phyloP scores from a whole-genome alignment of 2,329 filamentous ascomycete genomes.

The Epichloe typhina region DNA sequence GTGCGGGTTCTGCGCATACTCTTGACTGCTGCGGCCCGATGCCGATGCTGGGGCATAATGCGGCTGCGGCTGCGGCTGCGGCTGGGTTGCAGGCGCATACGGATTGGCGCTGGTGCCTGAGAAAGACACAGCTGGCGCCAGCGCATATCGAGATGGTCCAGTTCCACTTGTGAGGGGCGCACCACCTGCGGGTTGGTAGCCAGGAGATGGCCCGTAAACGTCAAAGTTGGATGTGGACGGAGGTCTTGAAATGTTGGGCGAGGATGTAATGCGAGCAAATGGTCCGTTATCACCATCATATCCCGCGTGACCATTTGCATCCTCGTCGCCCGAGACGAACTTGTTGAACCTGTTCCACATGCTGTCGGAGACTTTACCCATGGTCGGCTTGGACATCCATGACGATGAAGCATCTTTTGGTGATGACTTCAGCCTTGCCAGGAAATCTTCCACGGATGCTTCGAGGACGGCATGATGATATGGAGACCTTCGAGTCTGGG shows the following conservation, averaged over 20 bases:
- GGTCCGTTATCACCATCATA: constrained; percentile 56
- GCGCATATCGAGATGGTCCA: constrained; percentile 27
- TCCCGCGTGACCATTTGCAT: constrained; percentile 56
- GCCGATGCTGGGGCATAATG: background rate
- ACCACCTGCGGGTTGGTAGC: constrained; percentile 16
- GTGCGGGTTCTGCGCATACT: constrained; percentile 19
- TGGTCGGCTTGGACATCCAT: constrained; percentile 89
- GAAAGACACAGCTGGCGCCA: constrained; percentile 8
- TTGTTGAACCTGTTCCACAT: constrained; percentile 92
- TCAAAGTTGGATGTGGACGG: constrained; percentile 62
- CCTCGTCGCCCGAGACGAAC: constrained; percentile 89
- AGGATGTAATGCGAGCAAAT: constrained; percentile 68
- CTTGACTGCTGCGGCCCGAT: background rate
- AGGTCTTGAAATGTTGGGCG: constrained; percentile 60
- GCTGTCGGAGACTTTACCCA: constrained; percentile 87
- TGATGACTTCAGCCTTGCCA: constrained; percentile 69
- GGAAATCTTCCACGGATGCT: constrained; percentile 67
- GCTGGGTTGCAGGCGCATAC: constrained; percentile 27
- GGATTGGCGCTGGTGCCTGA: constrained; percentile 12
- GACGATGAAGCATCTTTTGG: constrained; percentile 71
- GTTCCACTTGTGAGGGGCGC: constrained; percentile 22
- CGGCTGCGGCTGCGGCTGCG: constrained; percentile 7
- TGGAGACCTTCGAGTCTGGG: constrained; percentile 69
- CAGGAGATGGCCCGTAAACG: constrained; percentile 44
- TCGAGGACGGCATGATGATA: constrained; percentile 75